A percentile compares a stretch with the other conserved stretches of the same genome.
Conservation (phyloP, 352 stramenopile species). For the Globisporangium paddicum region DNA sequence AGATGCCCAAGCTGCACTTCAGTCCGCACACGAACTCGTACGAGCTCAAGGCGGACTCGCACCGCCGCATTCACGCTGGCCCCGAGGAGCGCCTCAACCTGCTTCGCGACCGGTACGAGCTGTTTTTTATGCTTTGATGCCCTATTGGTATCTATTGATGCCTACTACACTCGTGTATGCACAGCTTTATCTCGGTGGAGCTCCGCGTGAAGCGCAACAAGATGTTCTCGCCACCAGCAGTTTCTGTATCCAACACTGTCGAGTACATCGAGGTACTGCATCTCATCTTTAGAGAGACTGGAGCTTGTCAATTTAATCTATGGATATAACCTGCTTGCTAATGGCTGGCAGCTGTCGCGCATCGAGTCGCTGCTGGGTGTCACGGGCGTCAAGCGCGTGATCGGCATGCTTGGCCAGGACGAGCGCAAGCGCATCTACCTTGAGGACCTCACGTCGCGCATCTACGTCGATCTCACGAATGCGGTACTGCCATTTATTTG, state of each 20-base stretch:
- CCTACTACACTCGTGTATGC: too few species aligned
- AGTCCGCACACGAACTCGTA: conserved; percentile 62
- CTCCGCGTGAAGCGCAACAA: conserved; percentile 79
- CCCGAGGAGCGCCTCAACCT: conserved; percentile 58
- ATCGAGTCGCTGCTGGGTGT: conserved; percentile 86
- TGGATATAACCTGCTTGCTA: too few species aligned
- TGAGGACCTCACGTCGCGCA: conserved; percentile 78
- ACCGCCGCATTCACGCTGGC: conserved; percentile 50
- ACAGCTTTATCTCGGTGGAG: conserved; percentile 61
- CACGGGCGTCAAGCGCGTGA: conserved; percentile 67
- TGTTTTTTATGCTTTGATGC: not conserved
- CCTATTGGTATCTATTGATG: not conserved
- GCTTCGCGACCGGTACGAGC: conserved; percentile 46
- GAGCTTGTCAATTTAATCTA: not conserved
- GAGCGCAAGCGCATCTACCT: conserved; percentile 75
- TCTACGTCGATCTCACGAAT: conserved; percentile 71
- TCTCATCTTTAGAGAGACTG: too few species aligned
- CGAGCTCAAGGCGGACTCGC: conserved; percentile 56
- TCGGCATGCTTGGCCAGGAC: conserved; percentile 84
- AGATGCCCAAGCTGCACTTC: conserved; percentile 62
- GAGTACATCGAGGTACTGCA: conserved; percentile 77
- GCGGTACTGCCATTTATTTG: conserved; percentile 23
- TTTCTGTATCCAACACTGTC: conserved; percentile 41
- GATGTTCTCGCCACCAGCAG: conserved; percentile 64
- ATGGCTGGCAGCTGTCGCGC: conserved; percentile 46